phyloP scores from a whole-genome alignment of 2,329 filamentous ascomycete genomes.

The Penicillium oxalicum region DNA sequence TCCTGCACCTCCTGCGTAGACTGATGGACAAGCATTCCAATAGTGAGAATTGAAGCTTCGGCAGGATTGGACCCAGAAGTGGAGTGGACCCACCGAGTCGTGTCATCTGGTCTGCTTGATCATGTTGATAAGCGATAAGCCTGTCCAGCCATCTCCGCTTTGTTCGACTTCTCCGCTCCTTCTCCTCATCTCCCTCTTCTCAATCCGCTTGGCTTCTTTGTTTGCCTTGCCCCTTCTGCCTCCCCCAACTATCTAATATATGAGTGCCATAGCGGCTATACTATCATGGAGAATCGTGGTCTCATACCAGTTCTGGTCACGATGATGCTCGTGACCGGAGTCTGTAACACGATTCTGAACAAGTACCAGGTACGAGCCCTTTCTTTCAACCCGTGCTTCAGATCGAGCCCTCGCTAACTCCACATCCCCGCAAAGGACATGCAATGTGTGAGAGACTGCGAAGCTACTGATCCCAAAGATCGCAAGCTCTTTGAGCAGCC shows the following conservation, averaged over 20 bases:
- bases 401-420: constrained; percentile 6
- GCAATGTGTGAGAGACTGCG: constrained; percentile 91
- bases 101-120: constrained; percentile 12
- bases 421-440: constrained; percentile 58
- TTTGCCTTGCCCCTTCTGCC: not conserved
- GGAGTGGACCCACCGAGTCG: constrained; percentile 1
- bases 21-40: too few species aligned
- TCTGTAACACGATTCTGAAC: constrained; percentile 93
- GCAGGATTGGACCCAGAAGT: not conserved
- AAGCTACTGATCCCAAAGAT: constrained; percentile 59
- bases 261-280: not conserved
- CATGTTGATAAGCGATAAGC: constrained; percentile 6
- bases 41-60: too few species aligned
- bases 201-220: too few species aligned
- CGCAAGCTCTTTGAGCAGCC: constrained; percentile 82
- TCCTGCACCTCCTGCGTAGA: too few species aligned
- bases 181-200: not conserved
- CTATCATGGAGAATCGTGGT: constrained; percentile 61
- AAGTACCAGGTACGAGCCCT: constrained; percentile 73
- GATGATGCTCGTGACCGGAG: constrained; percentile 95
- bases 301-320: constrained; percentile 78
- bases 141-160: constrained; percentile 6
- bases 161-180: constrained; percentile 5
- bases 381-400: not conserved
- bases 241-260: not conserved